phyloP scores from a whole-genome alignment of 1,284 basidiomycete species.

The Wallemia mellicola region DNA sequence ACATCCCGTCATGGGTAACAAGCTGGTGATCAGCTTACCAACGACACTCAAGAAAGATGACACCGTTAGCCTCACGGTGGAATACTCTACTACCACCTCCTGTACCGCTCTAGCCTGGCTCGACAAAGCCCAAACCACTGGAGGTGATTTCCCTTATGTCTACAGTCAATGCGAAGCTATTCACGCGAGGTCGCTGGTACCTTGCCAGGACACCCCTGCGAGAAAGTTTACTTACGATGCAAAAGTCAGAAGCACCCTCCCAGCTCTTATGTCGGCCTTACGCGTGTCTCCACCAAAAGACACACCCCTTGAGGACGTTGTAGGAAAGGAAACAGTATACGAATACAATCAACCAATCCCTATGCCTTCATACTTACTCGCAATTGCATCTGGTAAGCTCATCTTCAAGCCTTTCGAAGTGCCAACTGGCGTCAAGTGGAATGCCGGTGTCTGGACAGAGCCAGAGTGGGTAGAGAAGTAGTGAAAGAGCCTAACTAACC shows the following conservation, averaged over 20 bases:
- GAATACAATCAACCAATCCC: slow-evolving; percentile 44
- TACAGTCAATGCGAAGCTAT: slow-evolving; percentile 91
- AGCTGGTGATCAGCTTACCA: slow-evolving; percentile 26
- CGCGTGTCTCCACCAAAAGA: slow-evolving; percentile 35
- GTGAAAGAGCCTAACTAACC: neutral
- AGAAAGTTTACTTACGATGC: slow-evolving; percentile 36
- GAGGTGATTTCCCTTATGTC: slow-evolving; percentile 54
- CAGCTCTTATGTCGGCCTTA: slow-evolving; percentile 53
- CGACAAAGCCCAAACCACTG: slow-evolving; percentile 62
- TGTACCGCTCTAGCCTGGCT: slow-evolving; percentile 85
- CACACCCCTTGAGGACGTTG: slow-evolving; percentile 26
- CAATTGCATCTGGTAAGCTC: slow-evolving; percentile 56
- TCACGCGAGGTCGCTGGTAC: slow-evolving; percentile 48
- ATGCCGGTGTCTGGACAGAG: slow-evolving; percentile 63
- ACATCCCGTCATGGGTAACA: slow-evolving; percentile 39
- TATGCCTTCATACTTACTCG: slow-evolving; percentile 61
- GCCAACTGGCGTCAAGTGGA: slow-evolving; percentile 35
- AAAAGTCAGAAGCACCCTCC: slow-evolving; percentile 38
- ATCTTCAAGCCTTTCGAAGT: slow-evolving; percentile 35
- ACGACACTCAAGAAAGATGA: slow-evolving; percentile 19
- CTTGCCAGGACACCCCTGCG: slow-evolving; percentile 27
- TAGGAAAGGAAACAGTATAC: slow-evolving; percentile 16
- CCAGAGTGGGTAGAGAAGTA: slow-evolving; percentile 21
- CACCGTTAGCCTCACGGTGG: slow-evolving; percentile 27
- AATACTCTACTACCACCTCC: slow-evolving; percentile 41